phyloP scores from a whole-genome alignment of 768 basidiomycete species.

The Termitomyces sp. region DNA sequence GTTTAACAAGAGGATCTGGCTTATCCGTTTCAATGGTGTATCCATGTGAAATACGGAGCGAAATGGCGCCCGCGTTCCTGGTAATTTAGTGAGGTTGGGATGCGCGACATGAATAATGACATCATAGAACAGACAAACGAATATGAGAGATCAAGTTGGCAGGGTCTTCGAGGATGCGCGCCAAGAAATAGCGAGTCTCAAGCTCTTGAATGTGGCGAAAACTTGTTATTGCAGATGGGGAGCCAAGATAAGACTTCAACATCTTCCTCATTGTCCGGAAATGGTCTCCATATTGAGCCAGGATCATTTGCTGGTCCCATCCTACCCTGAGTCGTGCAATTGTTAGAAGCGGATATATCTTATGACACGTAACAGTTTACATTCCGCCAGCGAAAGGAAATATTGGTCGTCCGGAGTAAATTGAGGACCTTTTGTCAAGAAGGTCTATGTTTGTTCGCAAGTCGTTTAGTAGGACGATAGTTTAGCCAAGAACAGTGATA shows the following conservation, averaged over 20 bases:
- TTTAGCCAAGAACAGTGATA: conserved; percentile 22
- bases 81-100: background rate
- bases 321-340: conserved; percentile 18
- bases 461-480: conserved; percentile 24
- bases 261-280: conserved; percentile 40
- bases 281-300: conserved; percentile 29
- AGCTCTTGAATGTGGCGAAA: conserved; percentile 33
- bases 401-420: conserved; percentile 28
- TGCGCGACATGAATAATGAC: background rate
- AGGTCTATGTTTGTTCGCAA: conserved; percentile 27
- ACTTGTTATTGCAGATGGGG: conserved; percentile 27
- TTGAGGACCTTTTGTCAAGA: conserved; percentile 29
- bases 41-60: conserved; percentile 38
- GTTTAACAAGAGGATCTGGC: conserved; percentile 34
- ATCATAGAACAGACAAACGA: conserved; percentile 28
- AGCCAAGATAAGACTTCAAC: conserved; percentile 38
- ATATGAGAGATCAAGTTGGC: conserved; percentile 32
- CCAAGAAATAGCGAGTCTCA: conserved; percentile 41
- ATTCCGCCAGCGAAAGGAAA: conserved; percentile 34
- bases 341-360: background rate
- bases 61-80: conserved; percentile 37
- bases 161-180: conserved; percentile 34
- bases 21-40: conserved; percentile 33
- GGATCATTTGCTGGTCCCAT: conserved; percentile 25
- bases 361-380: conserved; percentile 13